Evolutionary conservation across 305 asterid species (phyloP), one percentile per base, ranked within the genome.

Genomic region (Caryopteris hybrid): DNA sequence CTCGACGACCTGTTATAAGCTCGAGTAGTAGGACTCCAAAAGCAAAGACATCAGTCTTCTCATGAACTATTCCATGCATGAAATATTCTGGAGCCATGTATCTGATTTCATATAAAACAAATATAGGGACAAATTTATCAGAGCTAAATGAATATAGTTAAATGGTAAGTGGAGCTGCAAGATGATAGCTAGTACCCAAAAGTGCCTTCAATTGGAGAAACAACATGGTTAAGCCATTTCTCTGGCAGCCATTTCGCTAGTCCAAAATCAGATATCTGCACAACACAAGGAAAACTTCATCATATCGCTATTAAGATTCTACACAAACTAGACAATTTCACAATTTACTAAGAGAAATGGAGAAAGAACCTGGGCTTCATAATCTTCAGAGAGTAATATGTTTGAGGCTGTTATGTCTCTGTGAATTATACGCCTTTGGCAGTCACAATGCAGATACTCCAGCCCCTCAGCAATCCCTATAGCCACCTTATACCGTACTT

Each of bases 81-180:
- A 94, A 94, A 63, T 94, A 94, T 71, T 94, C 99, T 0, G 99
- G 99, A 63, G 99, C 99, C 99, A 95, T 89, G 66, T 95, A 94
- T 68, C 99, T 93, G 85, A 57, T 68, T 27, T 48, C 4, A 8
- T 23, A 56, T 21, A 42, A 1, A 53, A 21, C 23, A 68, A 6
- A 68, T n/a, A 7, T 23, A 57, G 67, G 34, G 12, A 16, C 12
- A 4, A 46, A 11, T 25, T 63, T 43, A 78, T 68, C 69, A 68
- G 10, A 17, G 8, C 12, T 0, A 59, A n/a, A 38, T 31, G 50
- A 1, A 23, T 42, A 34, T 29, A 38, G 21, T 8, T 13, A 53
- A 16, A 61, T 48, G 18, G 27, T 41, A 54, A 55, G 47, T 1
- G 27, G 29, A 38, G 39, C 47, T 45, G 22, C 21, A 64, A 51